phyloP scores from a whole-genome alignment of 352 stramenopile species.

The Phytophthora nicotianae region DNA sequence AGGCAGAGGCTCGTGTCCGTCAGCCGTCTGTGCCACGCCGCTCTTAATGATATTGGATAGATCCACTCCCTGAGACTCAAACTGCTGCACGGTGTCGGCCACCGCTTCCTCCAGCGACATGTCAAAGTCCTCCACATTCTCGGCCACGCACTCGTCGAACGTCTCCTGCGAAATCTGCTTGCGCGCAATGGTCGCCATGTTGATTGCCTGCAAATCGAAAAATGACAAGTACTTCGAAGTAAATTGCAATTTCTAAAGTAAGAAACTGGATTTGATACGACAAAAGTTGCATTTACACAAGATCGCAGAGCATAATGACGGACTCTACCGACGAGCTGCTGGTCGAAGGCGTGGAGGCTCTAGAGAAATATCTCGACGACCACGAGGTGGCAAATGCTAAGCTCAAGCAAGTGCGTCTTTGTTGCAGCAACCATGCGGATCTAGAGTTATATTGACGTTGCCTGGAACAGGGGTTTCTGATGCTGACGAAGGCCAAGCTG shows the following conservation, averaged over 20 bases:
- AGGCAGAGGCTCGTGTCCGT: conserved; percentile 24
- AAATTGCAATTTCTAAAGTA: background rate
- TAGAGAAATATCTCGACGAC: conserved; percentile 58
- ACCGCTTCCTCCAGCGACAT: conserved; percentile 83
- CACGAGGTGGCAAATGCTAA: conserved; percentile 52
- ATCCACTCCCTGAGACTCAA: conserved; percentile 87
- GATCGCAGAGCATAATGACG: conserved; percentile 18
- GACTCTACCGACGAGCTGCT: conserved; percentile 41
- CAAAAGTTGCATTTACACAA: background rate
- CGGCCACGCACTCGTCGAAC: conserved; percentile 89
- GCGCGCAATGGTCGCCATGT: conserved; percentile 22
- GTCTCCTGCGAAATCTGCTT: conserved; percentile 89
- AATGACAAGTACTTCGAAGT: too few relatives aligned
- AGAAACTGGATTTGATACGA: background rate
- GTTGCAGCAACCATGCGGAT: background rate
- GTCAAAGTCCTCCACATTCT: conserved; percentile 92
- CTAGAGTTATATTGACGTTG: conserved; percentile 12
- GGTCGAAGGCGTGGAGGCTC: conserved; percentile 43
- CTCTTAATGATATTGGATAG: conserved; percentile 85
- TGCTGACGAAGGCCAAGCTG: conserved; percentile 64
- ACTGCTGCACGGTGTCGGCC: conserved; percentile 82
- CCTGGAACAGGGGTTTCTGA: conserved; percentile 63
- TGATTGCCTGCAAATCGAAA: too few relatives aligned
- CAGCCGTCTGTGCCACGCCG: background rate
- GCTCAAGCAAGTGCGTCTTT: conserved; percentile 55